These are phyloP conservation scores for Mycena olivaceomarginata DNA, from an alignment of 768 basidiomycete species.

Conservation along the genomic window DNA sequence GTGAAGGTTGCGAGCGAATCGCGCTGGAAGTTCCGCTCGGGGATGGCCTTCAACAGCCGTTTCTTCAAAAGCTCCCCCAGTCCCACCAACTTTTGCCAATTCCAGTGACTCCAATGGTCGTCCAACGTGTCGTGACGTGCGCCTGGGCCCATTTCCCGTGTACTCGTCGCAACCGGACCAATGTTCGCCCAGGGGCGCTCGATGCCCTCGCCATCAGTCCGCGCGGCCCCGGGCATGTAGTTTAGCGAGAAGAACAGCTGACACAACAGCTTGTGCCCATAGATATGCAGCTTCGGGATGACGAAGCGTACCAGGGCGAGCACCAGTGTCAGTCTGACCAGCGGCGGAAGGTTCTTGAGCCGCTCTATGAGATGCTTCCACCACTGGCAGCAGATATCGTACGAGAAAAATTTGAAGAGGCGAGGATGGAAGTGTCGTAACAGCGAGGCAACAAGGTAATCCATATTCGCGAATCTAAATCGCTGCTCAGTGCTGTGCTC, in stretches of 20 bases:
- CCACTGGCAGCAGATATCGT: too few species aligned
- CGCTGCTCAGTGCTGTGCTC: too few species aligned
- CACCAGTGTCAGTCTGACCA: too few species aligned
- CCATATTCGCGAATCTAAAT: neutral
- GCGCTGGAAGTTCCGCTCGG: slow-evolving; percentile 8
- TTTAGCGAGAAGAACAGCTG: slow-evolving; percentile 52
- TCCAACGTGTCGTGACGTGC: slow-evolving; percentile 42
- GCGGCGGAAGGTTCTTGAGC: too few species aligned
- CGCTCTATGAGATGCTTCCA: too few species aligned
- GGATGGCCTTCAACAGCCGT: slow-evolving; percentile 1
- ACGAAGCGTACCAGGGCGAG: too few species aligned
- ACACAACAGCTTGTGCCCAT: slow-evolving; percentile 41
- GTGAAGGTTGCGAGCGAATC: slow-evolving; percentile 2
- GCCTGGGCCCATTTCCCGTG: too few species aligned
- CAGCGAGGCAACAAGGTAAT: too few species aligned
- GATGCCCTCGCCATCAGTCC: slow-evolving; percentile 58
- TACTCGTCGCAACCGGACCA: too few species aligned
- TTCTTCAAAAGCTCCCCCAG: slow-evolving; percentile 46
- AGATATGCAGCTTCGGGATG: slow-evolving; percentile 35
- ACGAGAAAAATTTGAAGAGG: too few species aligned
- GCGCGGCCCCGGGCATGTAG: slow-evolving; percentile 47
- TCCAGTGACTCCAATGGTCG: slow-evolving; percentile 52
- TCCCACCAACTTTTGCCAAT: slow-evolving; percentile 52
- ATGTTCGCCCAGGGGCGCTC: slow-evolving; percentile 46
- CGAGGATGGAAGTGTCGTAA: too few species aligned